phyloP scores from a whole-genome alignment of 805 yeast genomes.

The Metschnikowia amazonensis region DNA sequence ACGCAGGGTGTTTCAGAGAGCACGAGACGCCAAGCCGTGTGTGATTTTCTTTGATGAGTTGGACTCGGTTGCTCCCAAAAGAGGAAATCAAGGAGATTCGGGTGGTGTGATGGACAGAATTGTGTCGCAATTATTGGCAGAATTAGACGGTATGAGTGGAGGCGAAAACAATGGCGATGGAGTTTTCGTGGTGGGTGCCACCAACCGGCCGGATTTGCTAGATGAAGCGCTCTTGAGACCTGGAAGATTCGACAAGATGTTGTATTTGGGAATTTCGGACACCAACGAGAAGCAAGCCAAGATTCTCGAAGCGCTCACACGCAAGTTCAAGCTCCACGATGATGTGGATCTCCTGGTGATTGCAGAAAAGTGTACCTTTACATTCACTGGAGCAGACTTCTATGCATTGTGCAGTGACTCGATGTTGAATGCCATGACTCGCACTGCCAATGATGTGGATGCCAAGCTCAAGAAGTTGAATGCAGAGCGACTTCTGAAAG shows the following conservation, averaged over 20 bases:
- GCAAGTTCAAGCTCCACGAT: constrained; percentile 65
- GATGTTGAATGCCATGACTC: constrained; percentile 92
- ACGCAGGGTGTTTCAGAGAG: constrained; percentile 86
- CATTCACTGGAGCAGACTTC: constrained; percentile 97
- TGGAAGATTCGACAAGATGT: constrained; percentile 92
- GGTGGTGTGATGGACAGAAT: constrained; percentile 99
- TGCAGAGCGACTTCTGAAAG: constrained; percentile 22
- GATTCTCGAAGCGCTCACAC: constrained; percentile 80
- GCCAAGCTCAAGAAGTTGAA: constrained; percentile 54
- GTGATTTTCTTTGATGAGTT: constrained; percentile 96
- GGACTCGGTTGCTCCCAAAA: constrained; percentile 96
- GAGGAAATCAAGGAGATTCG: constrained; percentile 98
- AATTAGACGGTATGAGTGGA: constrained; percentile 92
- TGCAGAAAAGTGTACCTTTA: constrained; percentile 74
- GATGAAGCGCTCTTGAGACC: constrained; percentile 94
- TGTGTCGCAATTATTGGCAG: constrained; percentile 92
- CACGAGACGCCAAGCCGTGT: constrained; percentile 96
- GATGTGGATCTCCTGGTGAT: constrained; percentile 56
- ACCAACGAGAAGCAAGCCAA: constrained; percentile 84
- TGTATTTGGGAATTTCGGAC: constrained; percentile 89
- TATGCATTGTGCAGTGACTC: constrained; percentile 95
- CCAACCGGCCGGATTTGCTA: constrained; percentile 90
- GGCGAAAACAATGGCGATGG: constrained; percentile 58
- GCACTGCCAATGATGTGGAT: constrained; percentile 79
- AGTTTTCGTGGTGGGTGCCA: constrained; percentile 98